phyloP scores from a whole-genome alignment of 352 stramenopile genomes.

The Labyrinthula sp. region DNA sequence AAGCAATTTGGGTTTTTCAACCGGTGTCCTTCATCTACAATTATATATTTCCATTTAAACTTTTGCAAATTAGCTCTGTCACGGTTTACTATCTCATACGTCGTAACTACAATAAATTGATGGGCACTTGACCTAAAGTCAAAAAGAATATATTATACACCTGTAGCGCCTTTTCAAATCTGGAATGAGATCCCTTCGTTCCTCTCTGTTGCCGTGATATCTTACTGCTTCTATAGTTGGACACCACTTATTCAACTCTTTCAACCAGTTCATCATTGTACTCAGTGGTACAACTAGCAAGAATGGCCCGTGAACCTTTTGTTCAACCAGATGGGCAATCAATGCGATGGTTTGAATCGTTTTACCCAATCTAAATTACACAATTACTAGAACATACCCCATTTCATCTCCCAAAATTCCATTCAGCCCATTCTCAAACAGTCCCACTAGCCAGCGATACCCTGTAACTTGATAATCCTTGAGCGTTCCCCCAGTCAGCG shows the following conservation, averaged over 20 bases:
- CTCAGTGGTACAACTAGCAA: constrained; percentile 94
- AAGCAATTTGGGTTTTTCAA: constrained; percentile 65
- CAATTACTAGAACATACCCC: constrained; percentile 35
- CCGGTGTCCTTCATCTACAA: constrained; percentile 88
- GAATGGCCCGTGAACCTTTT: constrained; percentile 74
- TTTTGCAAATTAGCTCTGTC: constrained; percentile 19
- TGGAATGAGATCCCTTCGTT: constrained; percentile 57
- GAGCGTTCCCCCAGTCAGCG: constrained; percentile 75
- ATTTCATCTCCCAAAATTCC: constrained; percentile 81
- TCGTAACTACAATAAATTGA: too few relatives aligned
- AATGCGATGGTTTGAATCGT: constrained; percentile 79
- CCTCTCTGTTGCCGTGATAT: constrained; percentile 82
- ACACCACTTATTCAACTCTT: constrained; percentile 85
- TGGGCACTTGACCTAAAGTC: constrained; percentile 1
- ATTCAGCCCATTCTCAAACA: constrained; percentile 91
- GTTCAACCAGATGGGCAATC: constrained; percentile 78
- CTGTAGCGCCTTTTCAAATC: not conserved
- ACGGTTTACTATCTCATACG: constrained; percentile 24
- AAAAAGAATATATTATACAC: constrained; percentile 34
- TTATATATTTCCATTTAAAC: constrained; percentile 28
- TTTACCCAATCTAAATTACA: constrained; percentile 72
- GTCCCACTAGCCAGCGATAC: constrained; percentile 90
- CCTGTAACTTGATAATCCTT: constrained; percentile 89
- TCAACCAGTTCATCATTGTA: constrained; percentile 94
- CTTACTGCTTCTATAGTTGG: constrained; percentile 71